phyloP scores from a whole-genome alignment of 208 protist species.

The Porcisia deanei region DNA sequence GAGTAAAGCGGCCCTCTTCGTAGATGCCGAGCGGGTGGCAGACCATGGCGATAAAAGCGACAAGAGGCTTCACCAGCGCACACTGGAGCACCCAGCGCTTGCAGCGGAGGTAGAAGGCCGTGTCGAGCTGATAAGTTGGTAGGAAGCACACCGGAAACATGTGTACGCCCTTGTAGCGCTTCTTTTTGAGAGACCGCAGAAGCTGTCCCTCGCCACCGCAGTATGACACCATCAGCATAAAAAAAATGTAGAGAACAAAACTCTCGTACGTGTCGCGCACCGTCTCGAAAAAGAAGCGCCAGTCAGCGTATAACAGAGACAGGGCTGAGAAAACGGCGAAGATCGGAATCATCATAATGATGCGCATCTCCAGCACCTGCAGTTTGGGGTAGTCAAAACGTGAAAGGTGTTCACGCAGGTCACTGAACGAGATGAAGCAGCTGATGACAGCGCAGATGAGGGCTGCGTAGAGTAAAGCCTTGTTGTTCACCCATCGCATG shows the following conservation, averaged over 20 bases:
- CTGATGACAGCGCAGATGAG: constrained; percentile 48
- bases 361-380: constrained; percentile 83
- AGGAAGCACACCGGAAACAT: constrained; percentile 74
- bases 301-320: constrained; percentile 49
- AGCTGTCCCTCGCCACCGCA: constrained; percentile 85
- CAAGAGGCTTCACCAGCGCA: constrained; percentile 82
- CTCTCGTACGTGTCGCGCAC: constrained; percentile 89
- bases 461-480: constrained; percentile 48
- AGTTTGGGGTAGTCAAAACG: constrained; percentile 79
- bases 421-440: constrained; percentile 64
- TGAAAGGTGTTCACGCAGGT: constrained; percentile 70
- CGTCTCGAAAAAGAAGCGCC: constrained; percentile 82
- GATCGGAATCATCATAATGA: constrained; percentile 89
- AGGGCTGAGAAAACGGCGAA: constrained; percentile 78
- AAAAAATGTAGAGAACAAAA: constrained; percentile 93
- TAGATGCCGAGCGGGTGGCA: constrained; percentile 64
- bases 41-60: constrained; percentile 73
- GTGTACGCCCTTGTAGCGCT: constrained; percentile 77
- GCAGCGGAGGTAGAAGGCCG: constrained; percentile 78
- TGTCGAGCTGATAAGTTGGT: constrained; percentile 65
- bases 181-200: constrained; percentile 73
- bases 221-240: constrained; percentile 90
- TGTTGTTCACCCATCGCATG: constrained; percentile 54
- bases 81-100: constrained; percentile 92
- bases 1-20: constrained; percentile 59